A percentile compares a stretch with the other conserved stretches of the same genome.
These are phyloP conservation scores for Xylaria longipes DNA, from an alignment of 495 filamentous ascomycete genomes.

Conservation along the genomic window DNA sequence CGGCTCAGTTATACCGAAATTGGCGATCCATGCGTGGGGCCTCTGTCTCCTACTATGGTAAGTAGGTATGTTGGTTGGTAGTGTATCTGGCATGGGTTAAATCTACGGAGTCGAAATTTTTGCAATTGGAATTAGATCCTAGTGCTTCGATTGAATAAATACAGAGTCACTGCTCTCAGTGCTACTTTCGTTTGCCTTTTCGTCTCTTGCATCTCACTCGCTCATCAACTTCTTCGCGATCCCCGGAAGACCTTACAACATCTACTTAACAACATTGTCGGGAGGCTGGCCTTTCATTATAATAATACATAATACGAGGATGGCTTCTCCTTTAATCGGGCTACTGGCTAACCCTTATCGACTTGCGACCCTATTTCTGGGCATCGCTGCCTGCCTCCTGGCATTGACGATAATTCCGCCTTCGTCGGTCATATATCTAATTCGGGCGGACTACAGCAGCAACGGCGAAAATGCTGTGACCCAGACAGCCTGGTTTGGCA, in stretches of 20 bases:
- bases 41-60: neutral
- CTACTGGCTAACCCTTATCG: constrained; percentile 6
- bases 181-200: neutral
- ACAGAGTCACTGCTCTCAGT: neutral
- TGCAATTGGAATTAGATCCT: neutral
- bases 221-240: neutral
- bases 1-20: neutral
- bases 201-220: constrained; percentile 1
- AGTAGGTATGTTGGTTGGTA: neutral
- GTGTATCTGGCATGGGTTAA: constrained; percentile 4
- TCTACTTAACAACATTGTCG: neutral
- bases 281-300: constrained; percentile 3
- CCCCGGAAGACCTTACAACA: neutral
- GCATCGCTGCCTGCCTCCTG: neutral
- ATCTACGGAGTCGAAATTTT: neutral
- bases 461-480: neutral
- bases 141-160: neutral
- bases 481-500: constrained; percentile 23
- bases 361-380: constrained; percentile 8
- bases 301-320: neutral
- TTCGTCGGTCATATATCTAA: constrained; percentile 14
- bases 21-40: neutral
- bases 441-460: constrained; percentile 14
- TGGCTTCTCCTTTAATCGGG: neutral
- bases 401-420: constrained; percentile 9